Base-by-base conservation (phyloP, 352 stramenopile genomes). In the Globisporangium camurandrum region DNA sequence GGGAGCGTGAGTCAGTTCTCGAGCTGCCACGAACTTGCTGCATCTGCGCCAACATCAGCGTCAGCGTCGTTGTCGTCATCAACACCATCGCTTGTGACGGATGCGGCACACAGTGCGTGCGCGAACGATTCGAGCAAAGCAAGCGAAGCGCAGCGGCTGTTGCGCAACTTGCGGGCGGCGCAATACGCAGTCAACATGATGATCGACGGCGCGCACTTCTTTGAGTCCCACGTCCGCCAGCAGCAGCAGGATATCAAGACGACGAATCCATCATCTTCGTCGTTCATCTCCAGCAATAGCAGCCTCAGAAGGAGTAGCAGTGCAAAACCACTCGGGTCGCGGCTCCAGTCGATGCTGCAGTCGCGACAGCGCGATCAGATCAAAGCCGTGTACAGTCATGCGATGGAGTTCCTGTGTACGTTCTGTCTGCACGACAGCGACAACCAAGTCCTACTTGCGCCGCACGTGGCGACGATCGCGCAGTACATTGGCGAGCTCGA, bases 101-200 rank as follows among this genome's bases (percentile, higher is more conserved):
- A 14, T 17, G 9, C 30, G 9, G 30, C 30, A 12, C 30, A 34
- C 30, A 16, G 8, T 8, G 14, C 30, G 9, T 8, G 8, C 8
- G 30, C 30, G 16, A 22, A 40, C 16, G 49, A 48, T 19, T 46
- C 61, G 26, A 49, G 59, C 0, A 71, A 74, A 27, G 45, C 53
- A 11, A 41, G 66, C 26, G 72, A 87, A 71, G 71, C 72, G 38
- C 59, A 56, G 5, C 68, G 77, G 4, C 54, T 89, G 36, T 52
- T 89, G 30, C 59, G 73, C 16, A 89, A 89, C 47, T 39, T 87
- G 23, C 57, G 59, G 48, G 73, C 71, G 12, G 62, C 72, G 10
- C 61, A 86, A 36, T 77, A 84, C 47, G 70, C 84, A 9, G 47
- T 86, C 12, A 77, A 62, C 19, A 85, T 89, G 70, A 63, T 89